Conservation (phyloP, 1,284 basidiomycete species). For the Leccinum fallax region DNA sequence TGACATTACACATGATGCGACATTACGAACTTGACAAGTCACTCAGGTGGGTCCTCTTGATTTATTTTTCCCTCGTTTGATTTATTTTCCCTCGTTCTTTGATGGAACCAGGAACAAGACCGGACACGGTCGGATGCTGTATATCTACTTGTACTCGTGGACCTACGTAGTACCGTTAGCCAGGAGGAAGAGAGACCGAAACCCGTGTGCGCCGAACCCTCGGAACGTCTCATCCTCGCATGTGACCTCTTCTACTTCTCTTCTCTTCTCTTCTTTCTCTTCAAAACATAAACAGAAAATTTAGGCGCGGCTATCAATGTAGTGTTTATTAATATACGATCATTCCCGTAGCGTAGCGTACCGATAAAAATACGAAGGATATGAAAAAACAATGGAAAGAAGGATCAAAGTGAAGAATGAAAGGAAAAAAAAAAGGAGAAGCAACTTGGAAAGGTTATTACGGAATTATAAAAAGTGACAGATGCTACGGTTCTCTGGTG, state of each 20-base stretch:
- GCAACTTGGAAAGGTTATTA: not conserved
- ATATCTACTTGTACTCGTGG: too few species aligned
- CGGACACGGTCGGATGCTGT: too few species aligned
- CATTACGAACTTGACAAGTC: too few species aligned
- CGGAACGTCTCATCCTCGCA: not conserved
- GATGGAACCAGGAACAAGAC: too few species aligned
- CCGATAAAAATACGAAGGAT: not conserved
- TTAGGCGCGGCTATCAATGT: constrained; percentile 10
- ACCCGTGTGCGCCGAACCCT: not conserved
- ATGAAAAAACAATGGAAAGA: constrained; percentile 3
- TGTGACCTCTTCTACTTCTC: not conserved
- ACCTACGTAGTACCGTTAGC: too few species aligned
- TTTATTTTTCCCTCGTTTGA: too few species aligned
- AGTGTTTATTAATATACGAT: constrained; percentile 23
- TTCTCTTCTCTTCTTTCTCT: not conserved
- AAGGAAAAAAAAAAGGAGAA: not conserved
- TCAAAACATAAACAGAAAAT: not conserved
- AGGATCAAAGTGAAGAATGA: not conserved
- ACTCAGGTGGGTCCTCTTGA: too few species aligned
- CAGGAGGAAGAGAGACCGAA: not conserved
- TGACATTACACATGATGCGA: too few species aligned
- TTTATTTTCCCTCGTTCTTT: too few species aligned
- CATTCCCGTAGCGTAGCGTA: constrained; percentile 15
- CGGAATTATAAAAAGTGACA: not conserved
- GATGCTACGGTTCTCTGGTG: not conserved